Base-by-base conservation (phyloP, 768 basidiomycete species). In the Kwoniella botswanensis region DNA sequence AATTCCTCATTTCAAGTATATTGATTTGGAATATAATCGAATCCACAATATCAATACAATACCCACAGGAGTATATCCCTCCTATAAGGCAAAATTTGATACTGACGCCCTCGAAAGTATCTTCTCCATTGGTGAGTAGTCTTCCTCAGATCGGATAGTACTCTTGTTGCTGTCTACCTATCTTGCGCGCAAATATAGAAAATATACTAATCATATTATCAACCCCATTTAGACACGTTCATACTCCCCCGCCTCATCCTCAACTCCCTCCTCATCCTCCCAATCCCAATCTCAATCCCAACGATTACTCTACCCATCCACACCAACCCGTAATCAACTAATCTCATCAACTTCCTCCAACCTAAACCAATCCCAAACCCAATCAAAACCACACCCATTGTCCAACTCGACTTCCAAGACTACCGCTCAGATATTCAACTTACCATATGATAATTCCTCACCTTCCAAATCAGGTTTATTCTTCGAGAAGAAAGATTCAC, bases 61-160 rank as follows among this genome's bases (percentile, higher is more conserved):
- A 68, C n/a, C 74, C 72, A 13, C 58, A 26, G 6, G 43, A 54
- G 29, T 63, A 63, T 50, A 52, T 41, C 22, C 50, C 69, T 2
- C 21, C 72, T 24, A 46, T 46, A 7, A 41, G 61, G 21, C 17
- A 53, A 50, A 71, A 68, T n/a, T 64, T 73, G 41, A 56, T 68
- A 24, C 58, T 78, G 64, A 74, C 73, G 2, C 74, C 77, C 17
- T 55, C 71, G 3, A 70, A 67, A 43, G 56, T 74, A 21, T 78
- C 77, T 53, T 76, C 77, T 26, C 77, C 77, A 46, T 44, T 78
- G 7, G 77, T 76, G 61, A 58, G 77, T 74, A 5, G 7, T 29
- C 24, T 21, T 50, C 9, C 46, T 50, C 0, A 50, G 46, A 17
- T 18, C 18, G 46, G 46, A 50, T 35, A 35, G 35, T 6, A 35